Percentiles rank a stretch among this genome's conserved stretches.
Conservation (phyloP, 441 rosid genomes). For the Lepidium campestre region DNA sequence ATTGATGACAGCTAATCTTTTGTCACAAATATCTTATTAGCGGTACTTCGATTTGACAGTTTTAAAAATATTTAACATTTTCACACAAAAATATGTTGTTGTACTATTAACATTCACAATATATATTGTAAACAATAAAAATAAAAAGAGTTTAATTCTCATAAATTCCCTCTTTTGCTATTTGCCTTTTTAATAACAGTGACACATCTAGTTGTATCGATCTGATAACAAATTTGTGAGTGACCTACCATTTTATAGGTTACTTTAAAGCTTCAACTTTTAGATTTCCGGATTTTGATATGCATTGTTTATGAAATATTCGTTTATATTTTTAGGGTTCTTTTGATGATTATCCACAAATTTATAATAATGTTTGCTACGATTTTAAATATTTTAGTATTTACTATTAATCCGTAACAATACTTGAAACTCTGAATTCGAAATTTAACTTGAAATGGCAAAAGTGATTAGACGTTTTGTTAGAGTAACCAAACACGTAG, state of each 20-base stretch:
- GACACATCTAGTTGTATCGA: background rate
- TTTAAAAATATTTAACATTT: background rate
- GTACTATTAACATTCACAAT: no score
- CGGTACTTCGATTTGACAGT: slow-evolving; percentile 19
- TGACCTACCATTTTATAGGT: background rate
- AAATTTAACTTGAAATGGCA: background rate
- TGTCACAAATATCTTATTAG: slow-evolving; percentile 18
- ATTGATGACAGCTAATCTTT: slow-evolving; percentile 43
- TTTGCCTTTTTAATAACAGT: background rate
- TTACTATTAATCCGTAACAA: background rate
- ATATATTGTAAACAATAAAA: no score
- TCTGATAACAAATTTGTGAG: background rate
- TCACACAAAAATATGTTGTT: background rate
- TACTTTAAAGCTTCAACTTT: background rate
- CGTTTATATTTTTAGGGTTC: background rate
- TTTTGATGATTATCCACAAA: background rate
- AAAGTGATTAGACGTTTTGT: no score
- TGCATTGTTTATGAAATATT: background rate
- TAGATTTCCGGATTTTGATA: no score
- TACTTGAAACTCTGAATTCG: background rate
- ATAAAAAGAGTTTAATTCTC: no score
- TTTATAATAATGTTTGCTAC: background rate
- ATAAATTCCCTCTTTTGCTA: no score
- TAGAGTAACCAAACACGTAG: background rate
- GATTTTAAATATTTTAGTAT: no score